Base-by-base conservation (phyloP, 2,329 filamentous ascomycete species). In the Cladobotryum protrusum region DNA sequence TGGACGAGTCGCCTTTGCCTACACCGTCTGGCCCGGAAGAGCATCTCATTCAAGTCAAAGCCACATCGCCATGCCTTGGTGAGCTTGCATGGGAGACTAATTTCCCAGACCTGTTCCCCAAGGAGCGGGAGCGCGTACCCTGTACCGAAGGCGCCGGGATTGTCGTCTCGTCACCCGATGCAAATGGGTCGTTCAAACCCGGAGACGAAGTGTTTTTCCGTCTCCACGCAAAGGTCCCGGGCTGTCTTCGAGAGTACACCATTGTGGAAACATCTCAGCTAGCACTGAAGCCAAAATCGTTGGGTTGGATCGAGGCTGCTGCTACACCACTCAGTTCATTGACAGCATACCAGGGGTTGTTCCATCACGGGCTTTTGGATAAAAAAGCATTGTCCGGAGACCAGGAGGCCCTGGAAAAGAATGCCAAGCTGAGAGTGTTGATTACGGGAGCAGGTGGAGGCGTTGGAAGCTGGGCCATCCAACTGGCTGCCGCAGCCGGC, bases 331-430 rank as follows among this genome's bases (percentile, higher is more conserved):
- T 73, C 18, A 69, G 65, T 48, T 64, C 70, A 8, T 56, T 72
- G 43, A 73, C 71, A 3, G 70, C 69, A 1, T 70, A 63, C 59
- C 71, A 73, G 56, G 65, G 62, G 5, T 50, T 72, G 17, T 74
- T 73, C 50, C 46, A 57, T 4, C 63, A 69, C n/a, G 65, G 66
- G 1, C 53, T 43, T 4, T 54, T 71, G 13, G 60, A 69, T 24
- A 53, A 52, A 12, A 49, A 32, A 3, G 67, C 54, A 2, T 35
- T 69, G 5, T 52, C 54, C 6, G 65, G 63, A 15, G 62, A 65
- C 39, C 43, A 48, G 5, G 55, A 47, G 1, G 65, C 66, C 0
- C 45, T 53, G 5, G 54, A 53, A 12, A 34, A 45, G 15, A 71
- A 72, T 42, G 52, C 48, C 3, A 55, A 54, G 29, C 53, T 62